Evolutionary conservation across 192 early-diverging fungal genomes (phyloP).

Genomic region (Rhizoclosmatium globosum): DNA sequence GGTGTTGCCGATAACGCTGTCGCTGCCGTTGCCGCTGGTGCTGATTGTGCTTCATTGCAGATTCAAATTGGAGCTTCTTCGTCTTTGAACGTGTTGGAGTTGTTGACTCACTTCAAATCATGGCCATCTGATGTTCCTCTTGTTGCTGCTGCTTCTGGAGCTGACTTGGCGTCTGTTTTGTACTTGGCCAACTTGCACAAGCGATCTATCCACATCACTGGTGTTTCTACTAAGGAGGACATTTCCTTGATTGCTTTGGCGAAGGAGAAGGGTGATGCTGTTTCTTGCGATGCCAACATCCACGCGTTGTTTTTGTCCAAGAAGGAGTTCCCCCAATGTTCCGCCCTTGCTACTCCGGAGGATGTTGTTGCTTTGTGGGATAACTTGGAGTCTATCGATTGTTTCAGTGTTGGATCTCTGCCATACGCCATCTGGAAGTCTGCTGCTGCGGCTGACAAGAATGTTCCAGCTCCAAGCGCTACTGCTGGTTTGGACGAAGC

Average conservation of each 20-base stretch:
- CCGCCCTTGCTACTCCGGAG: constrained; percentile 42
- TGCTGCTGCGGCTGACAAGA: constrained; percentile 35
- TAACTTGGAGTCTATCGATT: constrained; percentile 81
- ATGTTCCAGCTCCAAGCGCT: constrained; percentile 29
- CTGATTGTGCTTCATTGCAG: constrained; percentile 63
- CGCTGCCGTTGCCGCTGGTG: constrained; percentile 48
- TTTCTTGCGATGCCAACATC: constrained; percentile 95
- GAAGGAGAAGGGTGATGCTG: constrained; percentile 84
- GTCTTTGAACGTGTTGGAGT: constrained; percentile 53
- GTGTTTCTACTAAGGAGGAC: constrained; percentile 80
- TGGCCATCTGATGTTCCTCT: constrained; percentile 83
- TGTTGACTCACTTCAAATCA: constrained; percentile 76
- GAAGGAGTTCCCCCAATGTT: constrained; percentile 44
- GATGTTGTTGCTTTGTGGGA: constrained; percentile 86
- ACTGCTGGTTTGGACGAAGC: constrained; percentile 71
- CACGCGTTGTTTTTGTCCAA: constrained; percentile 81
- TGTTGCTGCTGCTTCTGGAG: constrained; percentile 84
- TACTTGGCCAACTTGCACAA: constrained; percentile 85
- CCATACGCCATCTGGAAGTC: constrained; percentile 70
- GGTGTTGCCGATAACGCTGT: constrained; percentile 74
- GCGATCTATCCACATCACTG: constrained; percentile 89
- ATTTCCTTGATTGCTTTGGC: constrained; percentile 84
- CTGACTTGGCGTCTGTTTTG: constrained; percentile 87
- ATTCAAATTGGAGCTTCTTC: constrained; percentile 63
- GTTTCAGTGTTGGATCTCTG: constrained; percentile 83